Evolutionary conservation across 1,139 yeast genomes (phyloP).

Genomic region (Yueomyces sp.): DNA sequence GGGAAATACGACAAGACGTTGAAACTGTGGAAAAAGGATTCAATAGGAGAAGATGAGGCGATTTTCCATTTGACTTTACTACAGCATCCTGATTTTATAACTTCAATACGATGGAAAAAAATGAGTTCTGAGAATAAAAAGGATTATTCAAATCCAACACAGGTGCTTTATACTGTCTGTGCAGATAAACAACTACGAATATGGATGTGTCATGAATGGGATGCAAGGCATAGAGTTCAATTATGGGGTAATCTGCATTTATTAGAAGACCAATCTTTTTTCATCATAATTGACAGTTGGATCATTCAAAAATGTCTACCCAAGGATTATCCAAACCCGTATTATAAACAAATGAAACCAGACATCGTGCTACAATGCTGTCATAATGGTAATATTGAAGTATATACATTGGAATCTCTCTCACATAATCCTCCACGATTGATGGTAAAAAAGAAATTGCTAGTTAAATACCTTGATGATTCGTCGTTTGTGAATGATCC

Average conservation of each 20-base stretch:
- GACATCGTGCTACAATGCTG: conserved; percentile 50
- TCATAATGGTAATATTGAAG: conserved; percentile 31
- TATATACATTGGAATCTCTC: conserved; percentile 41
- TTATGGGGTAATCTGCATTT: conserved; percentile 49
- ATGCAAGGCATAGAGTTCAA: conserved; percentile 44
- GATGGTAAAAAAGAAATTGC: conserved; percentile 19
- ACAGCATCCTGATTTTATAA: conserved; percentile 49
- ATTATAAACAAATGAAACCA: conserved; percentile 24
- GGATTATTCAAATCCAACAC: conserved; percentile 3
- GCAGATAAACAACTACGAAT: conserved; percentile 45
- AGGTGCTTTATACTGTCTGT: conserved; percentile 43
- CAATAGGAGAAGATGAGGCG: conserved; percentile 51
- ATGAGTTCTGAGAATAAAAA: not conserved
- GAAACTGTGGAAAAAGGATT: conserved; percentile 68
- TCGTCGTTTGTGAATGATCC: conserved; percentile 24
- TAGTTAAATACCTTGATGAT: conserved; percentile 12
- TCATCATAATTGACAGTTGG: conserved; percentile 46
- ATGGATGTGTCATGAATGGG: conserved; percentile 62
- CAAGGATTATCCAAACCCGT: conserved; percentile 7
- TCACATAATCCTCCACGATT: conserved; percentile 35
- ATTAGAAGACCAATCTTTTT: conserved; percentile 26
- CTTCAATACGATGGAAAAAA: conserved; percentile 43
- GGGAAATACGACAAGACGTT: conserved; percentile 52
- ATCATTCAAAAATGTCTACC: conserved; percentile 31
- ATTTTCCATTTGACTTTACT: conserved; percentile 62